A percentile compares a stretch with the other conserved stretches of the same genome.
Evolutionary conservation across 139 green algal genomes (phyloP).

Genomic region (Pleodorina starrii): DNA sequence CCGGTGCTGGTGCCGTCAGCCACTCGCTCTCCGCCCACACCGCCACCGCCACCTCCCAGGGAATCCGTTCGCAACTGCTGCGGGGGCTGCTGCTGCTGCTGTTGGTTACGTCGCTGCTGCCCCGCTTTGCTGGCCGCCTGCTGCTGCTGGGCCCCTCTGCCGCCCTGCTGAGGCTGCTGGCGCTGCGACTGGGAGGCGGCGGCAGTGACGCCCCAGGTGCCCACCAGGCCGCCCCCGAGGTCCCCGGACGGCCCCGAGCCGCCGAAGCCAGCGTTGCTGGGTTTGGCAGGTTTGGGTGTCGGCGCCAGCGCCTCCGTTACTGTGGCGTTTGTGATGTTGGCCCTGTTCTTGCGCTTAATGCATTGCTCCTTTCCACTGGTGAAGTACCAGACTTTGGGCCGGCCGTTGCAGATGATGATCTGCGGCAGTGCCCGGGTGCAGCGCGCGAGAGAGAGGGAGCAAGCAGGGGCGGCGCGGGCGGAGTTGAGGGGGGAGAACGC

Average conservation of each 20-base stretch:
- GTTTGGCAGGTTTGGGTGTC: background rate
- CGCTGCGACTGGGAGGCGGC: background rate
- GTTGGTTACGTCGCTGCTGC: too few relatives aligned
- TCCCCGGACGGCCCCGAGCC: too few relatives aligned
- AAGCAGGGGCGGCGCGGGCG: too few relatives aligned
- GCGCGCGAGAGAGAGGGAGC: too few relatives aligned
- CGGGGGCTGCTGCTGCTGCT: background rate
- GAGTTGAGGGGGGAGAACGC: too few relatives aligned
- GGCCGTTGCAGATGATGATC: conserved; percentile 48
- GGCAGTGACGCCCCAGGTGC: background rate
- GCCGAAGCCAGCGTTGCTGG: background rate
- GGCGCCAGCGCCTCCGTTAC: conserved; percentile 13
- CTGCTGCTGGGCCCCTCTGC: too few relatives aligned
- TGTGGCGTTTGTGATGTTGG: conserved; percentile 26
- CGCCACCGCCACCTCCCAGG: background rate
- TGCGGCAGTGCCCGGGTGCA: too few relatives aligned
- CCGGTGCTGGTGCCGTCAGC: conserved; percentile 36
- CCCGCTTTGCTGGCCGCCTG: too few relatives aligned
- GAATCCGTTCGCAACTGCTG: background rate
- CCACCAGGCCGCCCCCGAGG: too few relatives aligned
- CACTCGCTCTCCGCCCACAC: background rate
- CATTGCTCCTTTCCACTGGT: conserved; percentile 53
- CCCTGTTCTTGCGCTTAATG: conserved; percentile 46
- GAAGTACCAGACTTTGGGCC: conserved; percentile 59
- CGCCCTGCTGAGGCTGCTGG: background rate